Evolutionary conservation across 208 protist species (phyloP).

Genomic region (Trypanosoma theileri): DNA sequence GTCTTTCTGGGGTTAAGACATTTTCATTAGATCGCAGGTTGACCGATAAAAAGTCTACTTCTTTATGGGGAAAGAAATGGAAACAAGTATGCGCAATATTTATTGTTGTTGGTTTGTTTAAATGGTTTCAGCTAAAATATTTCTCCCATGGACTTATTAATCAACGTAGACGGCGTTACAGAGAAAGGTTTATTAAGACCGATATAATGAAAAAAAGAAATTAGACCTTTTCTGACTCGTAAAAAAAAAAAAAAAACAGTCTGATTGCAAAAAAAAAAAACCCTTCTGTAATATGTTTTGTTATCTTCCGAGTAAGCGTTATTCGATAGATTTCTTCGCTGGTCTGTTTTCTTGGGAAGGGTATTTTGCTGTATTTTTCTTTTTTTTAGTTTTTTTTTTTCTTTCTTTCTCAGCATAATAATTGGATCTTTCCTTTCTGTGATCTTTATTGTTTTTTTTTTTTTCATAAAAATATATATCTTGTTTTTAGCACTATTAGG

Average conservation of each 20-base stretch:
- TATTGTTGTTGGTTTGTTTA: slow-evolving; percentile 49
- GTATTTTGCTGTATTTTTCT: not conserved
- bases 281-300: not conserved
- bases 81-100: slow-evolving; percentile 53
- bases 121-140: slow-evolving; percentile 33
- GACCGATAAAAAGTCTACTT: not conserved
- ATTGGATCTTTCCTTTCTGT: too few relatives aligned
- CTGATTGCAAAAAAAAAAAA: not conserved
- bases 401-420: not conserved
- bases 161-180: not conserved
- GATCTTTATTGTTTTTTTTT: too few relatives aligned
- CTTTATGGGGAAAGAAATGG: slow-evolving; percentile 32
- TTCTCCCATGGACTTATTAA: not conserved
- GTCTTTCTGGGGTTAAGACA: not conserved
- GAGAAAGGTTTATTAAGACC: not conserved
- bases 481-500: not conserved
- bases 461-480: too few relatives aligned
- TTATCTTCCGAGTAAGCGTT: not conserved
- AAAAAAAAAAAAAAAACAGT: not conserved
- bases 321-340: too few relatives aligned
- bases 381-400: slow-evolving; percentile 3
- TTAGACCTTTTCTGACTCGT: not conserved
- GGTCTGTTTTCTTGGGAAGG: too few relatives aligned
- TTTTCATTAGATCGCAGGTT: slow-evolving; percentile 5
- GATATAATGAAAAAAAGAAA: slow-evolving; percentile 7